Evolutionary conservation across 768 basidiomycete genomes (phyloP).

Genomic region (Heimioporus sp.): DNA sequence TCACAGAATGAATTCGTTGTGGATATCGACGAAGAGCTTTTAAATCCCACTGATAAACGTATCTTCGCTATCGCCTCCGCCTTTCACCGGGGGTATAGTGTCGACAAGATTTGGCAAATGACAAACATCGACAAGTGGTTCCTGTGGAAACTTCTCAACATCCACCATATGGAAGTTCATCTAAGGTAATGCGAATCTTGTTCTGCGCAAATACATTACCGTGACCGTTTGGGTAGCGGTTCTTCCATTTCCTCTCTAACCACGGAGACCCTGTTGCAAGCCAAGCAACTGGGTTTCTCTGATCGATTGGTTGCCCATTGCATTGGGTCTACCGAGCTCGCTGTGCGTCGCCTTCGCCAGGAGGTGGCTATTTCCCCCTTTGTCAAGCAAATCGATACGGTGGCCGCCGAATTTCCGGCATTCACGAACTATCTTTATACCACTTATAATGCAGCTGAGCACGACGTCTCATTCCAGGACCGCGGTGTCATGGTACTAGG

Average conservation of each 20-base stretch:
- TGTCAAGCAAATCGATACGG: constrained; percentile 99
- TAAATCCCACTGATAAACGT: constrained; percentile 95
- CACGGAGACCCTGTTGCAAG: constrained; percentile 61
- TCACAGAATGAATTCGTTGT: constrained; percentile 81
- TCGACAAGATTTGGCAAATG: constrained; percentile 97
- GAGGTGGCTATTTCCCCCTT: constrained; percentile 83
- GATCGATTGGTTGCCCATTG: constrained; percentile 85
- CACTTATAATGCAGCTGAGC: constrained; percentile 95
- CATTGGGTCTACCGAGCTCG: constrained; percentile 89
- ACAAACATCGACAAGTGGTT: constrained; percentile 99
- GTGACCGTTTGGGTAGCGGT: constrained; percentile 39
- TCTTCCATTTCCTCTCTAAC: constrained; percentile 66
- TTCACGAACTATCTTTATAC: constrained; percentile 99
- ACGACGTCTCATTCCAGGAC: constrained; percentile 88
- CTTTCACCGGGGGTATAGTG: constrained; percentile 87
- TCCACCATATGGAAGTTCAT: constrained; percentile 75
- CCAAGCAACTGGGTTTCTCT: constrained; percentile 96
- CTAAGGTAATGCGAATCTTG: constrained; percentile 54
- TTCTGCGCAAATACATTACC: background rate
- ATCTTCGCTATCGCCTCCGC: constrained; percentile 96
- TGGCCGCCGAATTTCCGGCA: constrained; percentile 98
- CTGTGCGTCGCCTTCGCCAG: constrained; percentile 85
- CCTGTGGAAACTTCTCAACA: constrained; percentile 81
- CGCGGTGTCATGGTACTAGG: constrained; percentile 96
- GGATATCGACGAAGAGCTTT: constrained; percentile 88